Percentiles rank a stretch among this genome's conserved stretches.
Evolutionary conservation across 1,284 basidiomycete genomes (phyloP).

Genomic region (Apiotrichum montevideense): DNA sequence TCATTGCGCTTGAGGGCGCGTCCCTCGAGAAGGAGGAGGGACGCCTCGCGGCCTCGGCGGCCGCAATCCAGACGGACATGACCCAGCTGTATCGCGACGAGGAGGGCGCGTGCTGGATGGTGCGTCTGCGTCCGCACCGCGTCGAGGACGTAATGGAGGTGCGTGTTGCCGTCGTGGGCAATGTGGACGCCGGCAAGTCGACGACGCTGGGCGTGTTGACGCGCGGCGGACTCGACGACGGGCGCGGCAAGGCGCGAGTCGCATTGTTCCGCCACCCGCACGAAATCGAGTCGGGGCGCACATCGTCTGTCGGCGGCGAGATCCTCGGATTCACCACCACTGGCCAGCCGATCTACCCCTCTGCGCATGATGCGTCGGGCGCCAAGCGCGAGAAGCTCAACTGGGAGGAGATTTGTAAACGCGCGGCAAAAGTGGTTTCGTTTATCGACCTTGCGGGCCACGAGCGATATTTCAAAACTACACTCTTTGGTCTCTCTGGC

Average conservation of each 20-base stretch:
- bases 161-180: slow-evolving; percentile 90
- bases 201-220: slow-evolving; percentile 70
- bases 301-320: slow-evolving; percentile 95
- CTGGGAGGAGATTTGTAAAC: slow-evolving; percentile 93
- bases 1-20: slow-evolving; percentile 26
- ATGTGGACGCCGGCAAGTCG: slow-evolving; percentile 78
- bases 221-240: slow-evolving; percentile 83
- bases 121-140: slow-evolving; percentile 37
- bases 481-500: slow-evolving; percentile 88
- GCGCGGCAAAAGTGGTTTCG: slow-evolving; percentile 86
- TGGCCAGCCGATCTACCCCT: slow-evolving; percentile 69
- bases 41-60: slow-evolving; percentile 22
- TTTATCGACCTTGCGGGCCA: slow-evolving; percentile 93
- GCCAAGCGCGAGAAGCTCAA: slow-evolving; percentile 73
- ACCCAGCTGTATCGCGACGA: slow-evolving; percentile 36
- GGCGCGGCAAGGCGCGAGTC: slow-evolving; percentile 85
- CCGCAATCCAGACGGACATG: slow-evolving; percentile 32
- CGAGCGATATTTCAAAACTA: slow-evolving; percentile 75
- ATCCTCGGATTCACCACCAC: slow-evolving; percentile 75
- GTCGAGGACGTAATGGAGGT: slow-evolving; percentile 63
- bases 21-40: slow-evolving; percentile 26
- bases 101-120: slow-evolving; percentile 29
- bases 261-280: slow-evolving; percentile 95
- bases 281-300: slow-evolving; percentile 91
- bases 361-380: slow-evolving; percentile 51